phyloP scores from a whole-genome alignment of 768 basidiomycete genomes.

The Calvatia gigantea region DNA sequence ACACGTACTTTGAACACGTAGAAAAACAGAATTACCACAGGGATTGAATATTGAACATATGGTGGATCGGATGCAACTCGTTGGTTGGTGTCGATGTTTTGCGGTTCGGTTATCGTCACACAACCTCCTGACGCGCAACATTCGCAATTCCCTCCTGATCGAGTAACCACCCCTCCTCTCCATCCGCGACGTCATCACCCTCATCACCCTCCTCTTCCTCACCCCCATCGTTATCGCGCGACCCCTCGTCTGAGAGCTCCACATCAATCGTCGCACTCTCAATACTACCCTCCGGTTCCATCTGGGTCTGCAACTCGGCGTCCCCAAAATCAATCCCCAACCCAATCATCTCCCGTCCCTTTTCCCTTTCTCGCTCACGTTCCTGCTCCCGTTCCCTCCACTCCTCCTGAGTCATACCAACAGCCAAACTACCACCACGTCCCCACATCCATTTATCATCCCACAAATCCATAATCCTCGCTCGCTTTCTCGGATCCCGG shows the following conservation, averaged over 20 bases:
- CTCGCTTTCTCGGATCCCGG: conserved; percentile 64
- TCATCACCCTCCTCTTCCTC: conserved; percentile 19
- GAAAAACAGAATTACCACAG: neutral
- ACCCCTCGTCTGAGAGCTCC: conserved; percentile 12
- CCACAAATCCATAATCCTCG: conserved; percentile 62
- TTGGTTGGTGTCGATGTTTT: too few relatives aligned
- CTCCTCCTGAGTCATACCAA: conserved; percentile 13
- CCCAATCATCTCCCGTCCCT: neutral
- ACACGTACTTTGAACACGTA: neutral
- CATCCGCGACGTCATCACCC: conserved; percentile 24
- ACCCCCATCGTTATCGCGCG: conserved; percentile 17
- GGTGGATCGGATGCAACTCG: too few relatives aligned
- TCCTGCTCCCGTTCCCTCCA: conserved; percentile 11
- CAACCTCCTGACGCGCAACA: conserved; percentile 25
- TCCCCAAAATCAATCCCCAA: neutral
- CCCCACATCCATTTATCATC: conserved; percentile 46
- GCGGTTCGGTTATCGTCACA: conserved; percentile 12
- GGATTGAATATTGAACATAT: neutral
- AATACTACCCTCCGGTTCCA: neutral
- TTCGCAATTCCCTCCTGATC: conserved; percentile 24
- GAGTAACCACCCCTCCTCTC: conserved; percentile 27
- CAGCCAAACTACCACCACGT: conserved; percentile 14
- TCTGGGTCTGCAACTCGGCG: neutral
- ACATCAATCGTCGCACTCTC: conserved; percentile 15
- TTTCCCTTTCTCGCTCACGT: neutral